Percentiles rank a stretch among this genome's conserved stretches.
phyloP scores from a whole-genome alignment of 805 yeast species.

The Cyberlindnera euphorbiiphila region DNA sequence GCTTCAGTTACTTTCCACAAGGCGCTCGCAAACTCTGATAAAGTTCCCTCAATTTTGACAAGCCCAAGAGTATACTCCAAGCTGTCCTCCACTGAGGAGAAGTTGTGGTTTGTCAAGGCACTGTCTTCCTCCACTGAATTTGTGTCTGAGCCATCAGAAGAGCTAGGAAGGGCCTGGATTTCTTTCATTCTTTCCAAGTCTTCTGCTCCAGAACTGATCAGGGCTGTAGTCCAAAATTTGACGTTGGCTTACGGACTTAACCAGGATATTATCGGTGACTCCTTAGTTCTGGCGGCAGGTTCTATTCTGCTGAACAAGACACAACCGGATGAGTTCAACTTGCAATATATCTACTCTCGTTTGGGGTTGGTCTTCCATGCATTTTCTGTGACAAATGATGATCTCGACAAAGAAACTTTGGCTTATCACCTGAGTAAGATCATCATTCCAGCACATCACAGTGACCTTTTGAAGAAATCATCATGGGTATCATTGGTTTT shows the following conservation, averaged over 20 bases:
- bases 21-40: slow-evolving; percentile 34
- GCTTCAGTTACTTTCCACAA: slow-evolving; percentile 30
- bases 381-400: slow-evolving; percentile 31
- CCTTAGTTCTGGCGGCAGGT: slow-evolving; percentile 42
- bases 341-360: slow-evolving; percentile 27
- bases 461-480: slow-evolving; percentile 34
- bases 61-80: slow-evolving; percentile 49
- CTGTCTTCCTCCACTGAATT: slow-evolving; percentile 32
- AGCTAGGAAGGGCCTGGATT: slow-evolving; percentile 44
- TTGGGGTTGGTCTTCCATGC: slow-evolving; percentile 36
- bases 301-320: slow-evolving; percentile 20
- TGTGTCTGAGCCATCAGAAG: slow-evolving; percentile 19
- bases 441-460: slow-evolving; percentile 44
- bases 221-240: slow-evolving; percentile 26
- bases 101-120: slow-evolving; percentile 49
- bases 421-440: slow-evolving; percentile 35
- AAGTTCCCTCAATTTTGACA: slow-evolving; percentile 47
- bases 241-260: slow-evolving; percentile 29
- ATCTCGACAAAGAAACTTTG: slow-evolving; percentile 21
- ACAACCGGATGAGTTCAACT: slow-evolving; percentile 12
- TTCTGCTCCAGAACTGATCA: slow-evolving; percentile 16
- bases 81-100: slow-evolving; percentile 41
- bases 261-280: slow-evolving; percentile 39
- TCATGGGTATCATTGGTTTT: slow-evolving; percentile 81
- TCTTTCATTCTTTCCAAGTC: slow-evolving; percentile 40